phyloP scores from a whole-genome alignment of 1,139 yeast species.

The Keqinozyma sinolaborantium region DNA sequence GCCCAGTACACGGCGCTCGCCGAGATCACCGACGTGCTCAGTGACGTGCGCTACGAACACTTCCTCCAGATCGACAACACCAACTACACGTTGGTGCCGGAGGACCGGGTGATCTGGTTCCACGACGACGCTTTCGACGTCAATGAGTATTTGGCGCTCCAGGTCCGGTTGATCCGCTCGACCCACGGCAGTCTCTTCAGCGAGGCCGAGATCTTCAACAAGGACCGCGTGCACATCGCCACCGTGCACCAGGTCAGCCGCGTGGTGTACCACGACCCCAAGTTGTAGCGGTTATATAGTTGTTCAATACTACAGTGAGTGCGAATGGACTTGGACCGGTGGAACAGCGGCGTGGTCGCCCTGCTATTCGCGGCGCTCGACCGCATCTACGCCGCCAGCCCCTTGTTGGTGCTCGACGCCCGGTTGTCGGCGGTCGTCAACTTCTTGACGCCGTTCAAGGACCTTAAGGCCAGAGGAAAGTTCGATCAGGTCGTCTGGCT shows the following conservation, averaged over 20 bases:
- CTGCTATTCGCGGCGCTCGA: slow-evolving; percentile 21
- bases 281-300: not conserved
- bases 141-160: slow-evolving; percentile 52
- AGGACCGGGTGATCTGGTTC: slow-evolving; percentile 69
- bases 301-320: too few relatives aligned
- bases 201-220: slow-evolving; percentile 55
- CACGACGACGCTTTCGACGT: slow-evolving; percentile 54
- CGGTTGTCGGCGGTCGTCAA: slow-evolving; percentile 55
- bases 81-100: slow-evolving; percentile 47
- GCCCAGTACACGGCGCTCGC: slow-evolving; percentile 59
- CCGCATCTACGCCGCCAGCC: slow-evolving; percentile 25
- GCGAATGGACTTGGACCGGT: slow-evolving; percentile 6
- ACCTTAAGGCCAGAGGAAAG: slow-evolving; percentile 52
- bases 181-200: slow-evolving; percentile 54
- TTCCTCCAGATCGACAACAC: slow-evolving; percentile 20
- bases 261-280: too few relatives aligned
- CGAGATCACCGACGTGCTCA: slow-evolving; percentile 58
- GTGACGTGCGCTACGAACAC: slow-evolving; percentile 31
- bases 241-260: slow-evolving; percentile 67
- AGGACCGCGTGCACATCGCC: slow-evolving; percentile 55
- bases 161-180: slow-evolving; percentile 49
- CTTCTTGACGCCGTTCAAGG: slow-evolving; percentile 56
- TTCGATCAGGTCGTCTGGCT: slow-evolving; percentile 64
- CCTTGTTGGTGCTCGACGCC: slow-evolving; percentile 55
- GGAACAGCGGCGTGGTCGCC: slow-evolving; percentile 18